Conservation (phyloP, 345 rosid species). For the Pelargonium nanum region DNA sequence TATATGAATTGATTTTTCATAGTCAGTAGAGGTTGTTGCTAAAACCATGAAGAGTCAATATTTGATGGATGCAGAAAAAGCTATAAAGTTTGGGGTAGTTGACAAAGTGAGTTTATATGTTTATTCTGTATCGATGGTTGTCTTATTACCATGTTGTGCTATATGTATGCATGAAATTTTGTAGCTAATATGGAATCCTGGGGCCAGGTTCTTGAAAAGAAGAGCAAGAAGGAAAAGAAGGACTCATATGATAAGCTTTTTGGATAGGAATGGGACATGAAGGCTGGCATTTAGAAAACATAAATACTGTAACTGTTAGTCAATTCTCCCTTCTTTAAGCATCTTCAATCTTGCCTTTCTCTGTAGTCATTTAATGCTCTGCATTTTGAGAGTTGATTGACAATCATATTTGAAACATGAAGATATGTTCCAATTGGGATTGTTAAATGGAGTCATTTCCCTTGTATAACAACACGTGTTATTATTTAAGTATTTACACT, state of each 20-base stretch:
- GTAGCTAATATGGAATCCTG: slow-evolving; percentile 3
- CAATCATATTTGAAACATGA: neutral
- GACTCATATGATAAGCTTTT: no score
- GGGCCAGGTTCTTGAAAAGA: slow-evolving; percentile 69
- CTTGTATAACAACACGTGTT: neutral
- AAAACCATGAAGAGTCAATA: slow-evolving; percentile 54
- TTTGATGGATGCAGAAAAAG: slow-evolving; percentile 63
- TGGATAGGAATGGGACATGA: no score
- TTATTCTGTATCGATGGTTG: neutral
- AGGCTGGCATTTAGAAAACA: slow-evolving; percentile 38
- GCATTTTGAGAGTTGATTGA: neutral
- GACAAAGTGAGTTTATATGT: slow-evolving; percentile 43
- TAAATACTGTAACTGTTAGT: neutral
- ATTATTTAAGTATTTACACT: no score
- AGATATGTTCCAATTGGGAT: no score
- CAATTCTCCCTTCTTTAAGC: neutral
- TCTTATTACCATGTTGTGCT: neutral
- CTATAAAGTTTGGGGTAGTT: slow-evolving; percentile 79
- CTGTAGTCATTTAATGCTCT: neutral
- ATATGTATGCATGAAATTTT: neutral
- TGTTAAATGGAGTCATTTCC: no score
- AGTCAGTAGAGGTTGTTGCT: slow-evolving; percentile 65
- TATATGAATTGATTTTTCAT: slow-evolving; percentile 8
- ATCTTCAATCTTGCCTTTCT: neutral
- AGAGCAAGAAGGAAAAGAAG: slow-evolving; percentile 63